Conservation (phyloP, 345 rosid genomes). For the Moringa oleifera region DNA sequence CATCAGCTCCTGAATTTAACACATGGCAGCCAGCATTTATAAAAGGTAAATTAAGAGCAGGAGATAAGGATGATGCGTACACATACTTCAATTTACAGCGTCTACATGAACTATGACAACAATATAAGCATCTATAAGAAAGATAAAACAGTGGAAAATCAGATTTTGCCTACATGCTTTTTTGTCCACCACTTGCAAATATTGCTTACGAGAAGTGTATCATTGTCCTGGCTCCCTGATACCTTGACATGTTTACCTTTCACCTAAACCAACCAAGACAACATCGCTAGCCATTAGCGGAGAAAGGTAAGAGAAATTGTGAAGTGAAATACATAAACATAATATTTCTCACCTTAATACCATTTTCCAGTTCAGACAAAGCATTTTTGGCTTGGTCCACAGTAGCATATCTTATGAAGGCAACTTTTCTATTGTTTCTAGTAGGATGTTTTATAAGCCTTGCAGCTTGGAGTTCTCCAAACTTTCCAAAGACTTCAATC, state of each 20-base stretch:
- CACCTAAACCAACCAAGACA: conserved; percentile 6
- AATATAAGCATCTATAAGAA: not conserved
- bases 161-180: conserved; percentile 16
- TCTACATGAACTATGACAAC: not conserved
- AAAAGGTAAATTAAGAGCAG: not conserved
- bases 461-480: conserved; percentile 10
- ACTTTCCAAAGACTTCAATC: conserved; percentile 11
- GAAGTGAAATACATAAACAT: not conserved
- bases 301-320: not conserved
- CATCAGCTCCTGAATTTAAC: conserved; percentile 4
- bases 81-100: not conserved
- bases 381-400: conserved; percentile 15
- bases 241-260: conserved; percentile 15
- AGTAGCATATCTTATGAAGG: conserved; percentile 16
- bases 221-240: conserved; percentile 6
- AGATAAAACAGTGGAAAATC: not conserved
- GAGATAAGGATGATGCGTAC: not conserved
- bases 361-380: conserved; percentile 13
- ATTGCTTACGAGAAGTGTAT: conserved; percentile 12
- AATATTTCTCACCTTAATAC: conserved; percentile 15
- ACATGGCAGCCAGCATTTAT: not conserved
- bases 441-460: conserved; percentile 9
- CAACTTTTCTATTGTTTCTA: conserved; percentile 9
- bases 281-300: not conserved
- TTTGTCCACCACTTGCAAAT: conserved; percentile 22